These are phyloP conservation scores for Colletotrichum sp. DNA, from an alignment of 2,329 filamentous ascomycete species.

Conservation along the genomic window DNA sequence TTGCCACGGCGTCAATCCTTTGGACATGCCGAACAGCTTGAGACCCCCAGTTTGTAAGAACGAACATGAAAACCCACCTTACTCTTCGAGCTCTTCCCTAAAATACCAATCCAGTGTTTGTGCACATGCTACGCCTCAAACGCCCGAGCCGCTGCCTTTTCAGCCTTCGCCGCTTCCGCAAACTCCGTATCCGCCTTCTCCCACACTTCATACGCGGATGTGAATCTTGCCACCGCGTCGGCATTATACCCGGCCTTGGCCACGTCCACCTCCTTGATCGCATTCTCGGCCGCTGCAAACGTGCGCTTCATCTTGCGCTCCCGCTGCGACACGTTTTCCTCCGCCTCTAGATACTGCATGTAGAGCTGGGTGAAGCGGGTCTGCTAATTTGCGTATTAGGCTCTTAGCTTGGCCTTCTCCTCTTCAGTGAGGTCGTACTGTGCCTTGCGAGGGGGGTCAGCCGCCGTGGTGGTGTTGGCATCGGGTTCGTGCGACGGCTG, in stretches of 20 bases:
- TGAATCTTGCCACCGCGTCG: too few relatives aligned
- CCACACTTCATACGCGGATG: neutral
- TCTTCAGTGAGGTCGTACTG: neutral
- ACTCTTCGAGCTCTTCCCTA: neutral
- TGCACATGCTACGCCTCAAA: neutral
- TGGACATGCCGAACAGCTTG: too few relatives aligned
- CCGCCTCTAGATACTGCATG: neutral
- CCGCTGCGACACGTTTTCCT: neutral
- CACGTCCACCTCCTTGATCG: neutral
- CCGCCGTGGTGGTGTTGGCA: neutral
- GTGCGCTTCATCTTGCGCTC: neutral
- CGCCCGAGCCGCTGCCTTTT: neutral
- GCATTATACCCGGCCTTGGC: neutral
- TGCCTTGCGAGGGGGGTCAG: neutral
- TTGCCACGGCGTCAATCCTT: too few relatives aligned
- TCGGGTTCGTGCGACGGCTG: neutral
- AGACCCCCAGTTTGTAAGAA: neutral
- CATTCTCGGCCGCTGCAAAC: neutral
- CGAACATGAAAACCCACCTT: neutral
- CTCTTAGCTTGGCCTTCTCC: neutral
- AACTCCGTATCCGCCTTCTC: neutral
- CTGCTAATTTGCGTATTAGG: neutral
- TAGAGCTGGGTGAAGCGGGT: neutral
- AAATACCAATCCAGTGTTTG: neutral
- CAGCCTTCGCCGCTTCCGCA: neutral